Evolutionary conservation across 169 alveolate species (phyloP), one percentile per base, ranked within the genome.

Genomic region (Neospora caninum): DNA sequence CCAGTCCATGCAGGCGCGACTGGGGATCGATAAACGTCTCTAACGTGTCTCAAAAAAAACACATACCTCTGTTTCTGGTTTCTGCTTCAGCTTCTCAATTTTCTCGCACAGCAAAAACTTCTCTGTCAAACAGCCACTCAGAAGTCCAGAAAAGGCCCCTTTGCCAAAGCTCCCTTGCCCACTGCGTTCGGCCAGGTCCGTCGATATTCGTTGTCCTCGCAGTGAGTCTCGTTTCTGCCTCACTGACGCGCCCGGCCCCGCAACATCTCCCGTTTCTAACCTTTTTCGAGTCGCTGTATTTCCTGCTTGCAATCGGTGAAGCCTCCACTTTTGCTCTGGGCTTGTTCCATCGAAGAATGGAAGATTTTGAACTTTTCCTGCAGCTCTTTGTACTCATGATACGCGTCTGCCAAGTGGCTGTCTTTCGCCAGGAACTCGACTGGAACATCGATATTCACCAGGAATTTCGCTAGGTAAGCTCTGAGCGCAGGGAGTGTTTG

Each of bases 401-500:
- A 58, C 64, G 49, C 41, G 25, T 38, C 39, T 25, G 53, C 53
- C 84, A 88, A 34, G 39, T 54, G 80, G 34, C 84, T 36, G 43
- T 88, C 92, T 27, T 58, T 45, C 58, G 29, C 83, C 36, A 88
- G 83, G 39, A 54, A 58, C 38, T 88, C 92, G 18, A 18, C 29
- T 18, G 92, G 92, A 7, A 88, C 58, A 7, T 88, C 83, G 64
- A 88, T 58, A 18, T 29, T 31, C 84, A 54, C 92, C 0, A 88
- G 83, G 38, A 34, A 88, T 4, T 58, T n/a, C 39, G 92, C 92
- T 58, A 88, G 58, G 43, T 53, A 88, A 45, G 92, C 92, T 39
- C 92, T 88, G 54, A 64, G n/a, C 58, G 13, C 22, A 49, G 58
- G 58, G 22, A 49, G 58, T n/a, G 58, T 49, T 49, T 49, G 58